Evolutionary conservation across 1,284 basidiomycete genomes (phyloP).

Genomic region (Entoloma clypeatum): DNA sequence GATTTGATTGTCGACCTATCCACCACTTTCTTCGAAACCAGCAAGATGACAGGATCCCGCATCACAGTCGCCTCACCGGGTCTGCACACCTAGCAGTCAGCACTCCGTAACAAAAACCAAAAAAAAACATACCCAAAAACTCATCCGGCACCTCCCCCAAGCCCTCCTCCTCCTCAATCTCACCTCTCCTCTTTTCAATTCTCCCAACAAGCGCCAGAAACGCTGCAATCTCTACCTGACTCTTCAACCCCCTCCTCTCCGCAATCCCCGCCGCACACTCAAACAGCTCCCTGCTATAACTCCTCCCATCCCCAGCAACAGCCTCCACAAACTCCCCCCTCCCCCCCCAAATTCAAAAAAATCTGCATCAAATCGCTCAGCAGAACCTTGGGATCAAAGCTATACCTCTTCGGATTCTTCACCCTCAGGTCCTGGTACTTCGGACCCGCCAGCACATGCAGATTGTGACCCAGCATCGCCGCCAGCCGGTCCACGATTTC

Average conservation of each 20-base stretch:
- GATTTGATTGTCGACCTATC: constrained; percentile 96
- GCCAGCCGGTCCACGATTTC: constrained; percentile 96
- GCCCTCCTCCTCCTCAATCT: constrained; percentile 81
- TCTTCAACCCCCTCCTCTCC: constrained; percentile 68
- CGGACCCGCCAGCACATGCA: constrained; percentile 87
- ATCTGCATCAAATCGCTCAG: constrained; percentile 89
- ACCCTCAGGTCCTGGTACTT: constrained; percentile 82
- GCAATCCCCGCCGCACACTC: constrained; percentile 77
- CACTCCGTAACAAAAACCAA: background rate
- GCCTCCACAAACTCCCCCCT: constrained; percentile 82
- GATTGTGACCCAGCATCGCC: constrained; percentile 96
- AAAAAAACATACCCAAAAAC: constrained; percentile 67
- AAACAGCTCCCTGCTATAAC: constrained; percentile 85
- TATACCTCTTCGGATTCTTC: constrained; percentile 83
- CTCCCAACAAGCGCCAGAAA: constrained; percentile 72
- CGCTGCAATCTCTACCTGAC: constrained; percentile 74
- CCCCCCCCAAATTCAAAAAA: constrained; percentile 85
- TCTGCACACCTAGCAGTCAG: constrained; percentile 52
- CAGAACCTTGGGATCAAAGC: constrained; percentile 83
- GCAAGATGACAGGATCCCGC: constrained; percentile 93
- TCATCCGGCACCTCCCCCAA: constrained; percentile 94
- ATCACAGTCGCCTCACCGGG: constrained; percentile 90
- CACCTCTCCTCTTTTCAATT: constrained; percentile 80
- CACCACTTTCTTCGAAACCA: constrained; percentile 77
- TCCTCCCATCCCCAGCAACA: constrained; percentile 90